Percentiles rank a stretch among this genome's conserved stretches.
Conservation (phyloP, 805 yeast genomes). For the Debaryomyces prosopidis region DNA sequence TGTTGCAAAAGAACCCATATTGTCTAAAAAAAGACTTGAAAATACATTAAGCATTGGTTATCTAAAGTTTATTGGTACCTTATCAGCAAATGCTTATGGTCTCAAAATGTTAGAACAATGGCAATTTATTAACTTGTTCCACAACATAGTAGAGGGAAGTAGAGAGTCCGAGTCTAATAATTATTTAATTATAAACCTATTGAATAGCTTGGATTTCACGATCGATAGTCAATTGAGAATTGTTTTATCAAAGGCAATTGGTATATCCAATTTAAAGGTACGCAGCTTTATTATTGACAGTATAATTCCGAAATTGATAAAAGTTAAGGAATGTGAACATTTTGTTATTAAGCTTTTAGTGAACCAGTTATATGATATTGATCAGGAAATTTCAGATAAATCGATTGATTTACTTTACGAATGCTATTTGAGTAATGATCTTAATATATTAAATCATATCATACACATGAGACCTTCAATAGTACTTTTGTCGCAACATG, state of each 20-base stretch:
- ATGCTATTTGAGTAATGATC: constrained; percentile 19
- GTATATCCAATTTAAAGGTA: constrained; percentile 50
- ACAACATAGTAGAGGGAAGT: constrained; percentile 61
- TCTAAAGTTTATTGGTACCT: constrained; percentile 71
- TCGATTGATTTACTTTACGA: constrained; percentile 22
- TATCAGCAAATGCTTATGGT: constrained; percentile 64
- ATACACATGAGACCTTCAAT: constrained; percentile 58
- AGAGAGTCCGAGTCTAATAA: constrained; percentile 34
- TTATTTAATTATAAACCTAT: constrained; percentile 54
- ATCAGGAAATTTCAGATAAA: constrained; percentile 21
- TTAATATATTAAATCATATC: constrained; percentile 49
- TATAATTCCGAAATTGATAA: constrained; percentile 44
- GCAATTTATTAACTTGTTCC: constrained; percentile 80
- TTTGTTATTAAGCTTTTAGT: constrained; percentile 60
- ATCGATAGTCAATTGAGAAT: constrained; percentile 67
- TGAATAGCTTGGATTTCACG: constrained; percentile 62
- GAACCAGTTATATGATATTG: constrained; percentile 69
- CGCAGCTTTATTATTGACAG: constrained; percentile 58
- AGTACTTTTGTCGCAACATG: constrained; percentile 24
- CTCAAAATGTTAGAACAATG: constrained; percentile 70
- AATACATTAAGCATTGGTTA: constrained; percentile 75
- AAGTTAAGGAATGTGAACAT: constrained; percentile 32
- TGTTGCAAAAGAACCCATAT: constrained; percentile 69
- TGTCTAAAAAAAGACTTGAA: constrained; percentile 59
- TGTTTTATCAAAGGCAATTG: constrained; percentile 63